A percentile compares a stretch with the other conserved stretches of the same genome.
These are phyloP conservation scores for Quercus parvula DNA, from an alignment of 306 rosid species.

Conservation along the genomic window DNA sequence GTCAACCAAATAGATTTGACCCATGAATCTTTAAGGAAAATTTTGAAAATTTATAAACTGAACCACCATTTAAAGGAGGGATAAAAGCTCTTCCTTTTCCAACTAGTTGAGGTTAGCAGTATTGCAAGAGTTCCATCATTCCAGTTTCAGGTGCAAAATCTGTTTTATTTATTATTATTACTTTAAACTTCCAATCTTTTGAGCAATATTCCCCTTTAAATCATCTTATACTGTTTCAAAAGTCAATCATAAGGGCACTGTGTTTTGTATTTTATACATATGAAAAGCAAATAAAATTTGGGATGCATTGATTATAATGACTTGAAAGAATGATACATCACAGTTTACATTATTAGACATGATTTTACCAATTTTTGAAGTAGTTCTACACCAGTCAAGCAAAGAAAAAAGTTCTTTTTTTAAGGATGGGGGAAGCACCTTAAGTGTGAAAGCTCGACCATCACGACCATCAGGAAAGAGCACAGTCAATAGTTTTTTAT, in stretches of 20 bases:
- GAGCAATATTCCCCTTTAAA: not conserved
- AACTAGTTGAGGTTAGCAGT: not conserved
- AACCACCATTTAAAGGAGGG: not conserved
- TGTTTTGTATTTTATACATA: not conserved
- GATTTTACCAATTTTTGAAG: not conserved
- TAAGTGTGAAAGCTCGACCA: constrained; percentile 93
- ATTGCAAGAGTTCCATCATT: not conserved
- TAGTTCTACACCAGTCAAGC: not conserved
- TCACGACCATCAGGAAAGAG: constrained; percentile 93
- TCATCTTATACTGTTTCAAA: not conserved
- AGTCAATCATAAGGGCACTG: not conserved
- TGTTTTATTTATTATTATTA: not conserved
- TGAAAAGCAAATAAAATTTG: not conserved
- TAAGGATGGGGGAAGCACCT: constrained; percentile 45
- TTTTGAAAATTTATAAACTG: not conserved
- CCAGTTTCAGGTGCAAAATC: not conserved
- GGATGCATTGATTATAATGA: not conserved
- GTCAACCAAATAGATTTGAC: not conserved
- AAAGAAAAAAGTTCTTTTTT: not conserved
- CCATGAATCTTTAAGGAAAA: not conserved
- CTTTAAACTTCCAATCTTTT: not conserved
- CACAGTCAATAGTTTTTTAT: constrained; percentile 93
- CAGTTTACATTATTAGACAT: not conserved
- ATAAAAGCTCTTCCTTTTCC: too few relatives aligned
- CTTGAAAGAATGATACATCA: not conserved